phyloP scores from a whole-genome alignment of 2,329 filamentous ascomycete genomes.

The Cordyceps militaris region DNA sequence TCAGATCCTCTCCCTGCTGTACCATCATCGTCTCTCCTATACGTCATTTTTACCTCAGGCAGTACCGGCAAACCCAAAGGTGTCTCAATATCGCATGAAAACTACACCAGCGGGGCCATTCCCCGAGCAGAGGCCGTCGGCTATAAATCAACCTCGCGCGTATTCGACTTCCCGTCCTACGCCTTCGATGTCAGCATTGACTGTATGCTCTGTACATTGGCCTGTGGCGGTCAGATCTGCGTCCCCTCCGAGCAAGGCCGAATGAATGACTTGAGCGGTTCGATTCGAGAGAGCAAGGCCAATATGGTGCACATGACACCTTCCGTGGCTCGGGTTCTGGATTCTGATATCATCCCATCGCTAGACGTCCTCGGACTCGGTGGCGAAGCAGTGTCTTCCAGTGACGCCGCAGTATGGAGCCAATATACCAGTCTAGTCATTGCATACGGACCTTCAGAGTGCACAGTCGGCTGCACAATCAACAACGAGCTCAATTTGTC shows the following conservation, averaged over 20 bases:
- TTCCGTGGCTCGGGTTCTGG: constrained; percentile 41
- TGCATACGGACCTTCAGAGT: constrained; percentile 48
- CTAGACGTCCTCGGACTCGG: constrained; percentile 42
- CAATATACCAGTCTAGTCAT: constrained; percentile 40
- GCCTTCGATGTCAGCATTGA: constrained; percentile 50
- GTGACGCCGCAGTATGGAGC: constrained; percentile 42
- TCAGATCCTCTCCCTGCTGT: constrained; percentile 27
- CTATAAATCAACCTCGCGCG: constrained; percentile 34
- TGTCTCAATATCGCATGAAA: constrained; percentile 44
- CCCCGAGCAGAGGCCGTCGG: constrained; percentile 36
- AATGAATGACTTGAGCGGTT: constrained; percentile 42
- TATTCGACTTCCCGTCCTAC: constrained; percentile 44
- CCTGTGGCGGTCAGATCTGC: constrained; percentile 42
- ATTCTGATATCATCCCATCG: constrained; percentile 37
- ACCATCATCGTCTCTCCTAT: constrained; percentile 37
- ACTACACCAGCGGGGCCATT: constrained; percentile 39
- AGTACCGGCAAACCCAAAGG: constrained; percentile 59
- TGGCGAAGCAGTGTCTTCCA: constrained; percentile 46
- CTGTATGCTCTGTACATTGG: constrained; percentile 48
- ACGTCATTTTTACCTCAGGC: constrained; percentile 59
- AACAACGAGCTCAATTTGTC: constrained; percentile 35
- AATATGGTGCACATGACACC: constrained; percentile 47
- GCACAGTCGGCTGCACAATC: constrained; percentile 45
- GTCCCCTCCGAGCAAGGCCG: constrained; percentile 48
- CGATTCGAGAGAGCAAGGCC: constrained; percentile 35